Evolutionary conservation across 208 protist genomes (phyloP), one percentile per base, ranked within the genome.

Genomic region (Herpetomonas muscarum): DNA sequence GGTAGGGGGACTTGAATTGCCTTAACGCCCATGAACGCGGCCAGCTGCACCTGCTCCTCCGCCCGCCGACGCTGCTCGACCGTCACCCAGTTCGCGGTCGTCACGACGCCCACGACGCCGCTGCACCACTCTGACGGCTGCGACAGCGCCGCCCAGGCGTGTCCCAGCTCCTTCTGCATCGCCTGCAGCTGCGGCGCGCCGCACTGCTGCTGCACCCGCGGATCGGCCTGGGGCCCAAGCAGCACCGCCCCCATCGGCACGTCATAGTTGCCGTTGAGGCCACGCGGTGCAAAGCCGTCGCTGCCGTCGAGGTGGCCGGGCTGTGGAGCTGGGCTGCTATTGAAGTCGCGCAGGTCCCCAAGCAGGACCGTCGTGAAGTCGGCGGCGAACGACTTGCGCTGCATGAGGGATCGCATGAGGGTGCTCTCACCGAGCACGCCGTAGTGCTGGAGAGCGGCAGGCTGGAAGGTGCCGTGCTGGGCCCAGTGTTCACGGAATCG

Each of bases 1-100:
- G 87, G 88, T 49, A 94, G 62, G 24, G 88, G 74, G 44, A 94
- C 67, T 49, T 83, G 57, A 22, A 90, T 85, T 0, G 79, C 82
- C 3, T 62, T 53, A 6, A 92, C 53, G 26, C 83, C 71, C 34
- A 94, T 73, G 64, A 90, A 94, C 44, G 61, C 55, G 22, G 78
- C 84, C 5, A 94, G 67, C 44, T 85, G 70, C 26, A 94, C 70
- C 69, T 90, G 80, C 49, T 70, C 44, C 22, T 44, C 13, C 25
- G 86, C 70, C 13, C 42, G 48, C 22, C 26, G 45, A 10, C 61
- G 69, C 30, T 67, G 26, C 39, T 24, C 57, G 1, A 30, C 32
- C 6, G 55, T 67, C 0, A 45, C 44, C 84, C 84, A 94, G 36
- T 45, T 45, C 22, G 41, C 7, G 37, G 66, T 55, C 28, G 74